Evolutionary conservation across 2,329 filamentous ascomycete species (phyloP), one percentile per base, ranked within the genome.

Genomic region (Clarireedia sp.): DNA sequence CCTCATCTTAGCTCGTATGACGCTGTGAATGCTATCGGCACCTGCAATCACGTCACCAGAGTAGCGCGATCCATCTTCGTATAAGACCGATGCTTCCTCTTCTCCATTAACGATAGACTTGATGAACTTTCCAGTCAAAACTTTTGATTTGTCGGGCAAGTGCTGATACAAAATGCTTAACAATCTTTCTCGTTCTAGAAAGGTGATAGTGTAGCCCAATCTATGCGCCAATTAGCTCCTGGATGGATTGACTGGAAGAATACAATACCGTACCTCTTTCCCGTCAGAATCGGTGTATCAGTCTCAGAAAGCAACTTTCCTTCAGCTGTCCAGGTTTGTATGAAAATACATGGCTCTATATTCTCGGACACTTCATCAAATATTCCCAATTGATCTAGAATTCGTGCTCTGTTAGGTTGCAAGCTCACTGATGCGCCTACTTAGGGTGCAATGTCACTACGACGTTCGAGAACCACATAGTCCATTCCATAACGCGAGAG

Each of bases 361-460:
- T 38, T 29, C 2, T 51, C 33, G 17, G 50, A 58, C 38, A 63
- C 59, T 17, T 36, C 21, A 7, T 62, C 61, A 54, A 60, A 61
- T n/a, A 69, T 58, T 0, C 75, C 78, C 1, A 82, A 61, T 60
- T 82, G 78, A 57, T 80, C 77, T 1, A 80, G 62, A 3, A 81
- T 74, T 1, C 73, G 69, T 5, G 67, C 56, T 1, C 74, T 74
- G 24, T 74, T 71, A 0, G 78, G 69, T 55, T 63, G 59, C 9
- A 66, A 54, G n/a, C 57, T 58, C 7, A 66, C 61, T 5, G 58
- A 59, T 12, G 62, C 61, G 8, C 64, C 65, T 3, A 60, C 26
- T 14, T 64, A 57, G 1, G 61, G 60, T 1, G 58, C 52, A 10
- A 65, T 55, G 0, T 56, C 57, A 17, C 60, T 45, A 7, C 59